Conservation (phyloP, 83 land plant species). For the Picea abies region DNA sequence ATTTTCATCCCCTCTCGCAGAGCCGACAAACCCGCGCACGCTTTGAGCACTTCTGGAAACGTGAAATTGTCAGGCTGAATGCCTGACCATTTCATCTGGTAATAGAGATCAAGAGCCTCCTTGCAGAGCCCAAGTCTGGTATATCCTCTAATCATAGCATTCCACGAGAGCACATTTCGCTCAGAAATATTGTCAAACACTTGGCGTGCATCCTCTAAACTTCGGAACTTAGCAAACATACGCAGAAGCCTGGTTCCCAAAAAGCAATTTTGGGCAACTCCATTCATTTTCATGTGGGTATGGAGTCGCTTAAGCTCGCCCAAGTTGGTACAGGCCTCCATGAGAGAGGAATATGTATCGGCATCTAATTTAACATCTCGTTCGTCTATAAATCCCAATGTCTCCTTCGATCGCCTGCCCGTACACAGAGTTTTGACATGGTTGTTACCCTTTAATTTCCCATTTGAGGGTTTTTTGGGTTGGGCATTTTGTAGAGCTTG, state of each 20-base stretch:
- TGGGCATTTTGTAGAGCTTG: too few relatives aligned
- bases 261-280: not conserved
- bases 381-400: too few relatives aligned
- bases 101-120: constrained; percentile 30
- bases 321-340: constrained; percentile 15
- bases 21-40: constrained; percentile 27
- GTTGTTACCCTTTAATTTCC: too few relatives aligned
- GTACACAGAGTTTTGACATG: too few relatives aligned
- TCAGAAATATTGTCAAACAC: constrained; percentile 23
- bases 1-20: constrained; percentile 28
- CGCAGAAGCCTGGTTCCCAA: constrained; percentile 13
- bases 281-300: constrained; percentile 13
- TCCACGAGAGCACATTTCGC: constrained; percentile 21
- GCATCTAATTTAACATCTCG: too few relatives aligned
- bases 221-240: constrained; percentile 19
- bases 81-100: constrained; percentile 23
- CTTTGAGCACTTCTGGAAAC: constrained; percentile 33
- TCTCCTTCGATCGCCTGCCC: too few relatives aligned
- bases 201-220: constrained; percentile 32
- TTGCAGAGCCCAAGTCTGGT: constrained; percentile 10
- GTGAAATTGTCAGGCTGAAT: constrained; percentile 31
- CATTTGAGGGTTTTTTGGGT: too few relatives aligned
- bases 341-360: too few relatives aligned
- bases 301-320: constrained; percentile 26
- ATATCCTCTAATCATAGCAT: constrained; percentile 36